Evolutionary conservation across 2,329 filamentous ascomycete species (phyloP).

Genomic region (Camillea tinctor): DNA sequence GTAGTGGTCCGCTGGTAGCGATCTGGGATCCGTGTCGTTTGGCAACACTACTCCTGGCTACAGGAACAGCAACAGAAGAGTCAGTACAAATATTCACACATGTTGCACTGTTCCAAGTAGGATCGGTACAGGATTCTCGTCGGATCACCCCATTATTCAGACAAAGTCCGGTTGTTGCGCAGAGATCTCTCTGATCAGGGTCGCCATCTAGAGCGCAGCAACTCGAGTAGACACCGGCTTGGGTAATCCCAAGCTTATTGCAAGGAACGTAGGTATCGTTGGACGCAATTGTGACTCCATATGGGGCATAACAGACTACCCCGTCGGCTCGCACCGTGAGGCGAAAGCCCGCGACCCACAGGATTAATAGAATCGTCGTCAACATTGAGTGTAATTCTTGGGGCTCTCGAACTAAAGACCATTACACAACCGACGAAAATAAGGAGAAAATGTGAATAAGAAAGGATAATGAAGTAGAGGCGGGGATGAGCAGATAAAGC

Average conservation of each 20-base stretch:
- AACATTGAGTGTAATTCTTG: neutral
- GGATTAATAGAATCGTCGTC: neutral
- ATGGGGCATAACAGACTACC: slow-evolving; percentile 29
- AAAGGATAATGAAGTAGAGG: neutral
- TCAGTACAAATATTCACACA: slow-evolving; percentile 31
- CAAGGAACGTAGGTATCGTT: slow-evolving; percentile 32
- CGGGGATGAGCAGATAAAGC: neutral
- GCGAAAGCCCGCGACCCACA: slow-evolving; percentile 3
- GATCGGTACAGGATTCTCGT: slow-evolving; percentile 33
- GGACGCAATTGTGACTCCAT: slow-evolving; percentile 25
- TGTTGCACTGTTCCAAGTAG: slow-evolving; percentile 30
- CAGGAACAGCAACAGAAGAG: slow-evolving; percentile 20
- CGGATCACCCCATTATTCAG: slow-evolving; percentile 22
- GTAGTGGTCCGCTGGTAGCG: slow-evolving; percentile 8
- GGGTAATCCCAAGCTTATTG: slow-evolving; percentile 33
- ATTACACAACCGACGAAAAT: neutral
- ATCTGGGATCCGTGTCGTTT: slow-evolving; percentile 26
- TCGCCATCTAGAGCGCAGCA: slow-evolving; percentile 32
- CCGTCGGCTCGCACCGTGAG: slow-evolving; percentile 6
- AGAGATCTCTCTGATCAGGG: slow-evolving; percentile 23
- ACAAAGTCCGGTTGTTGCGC: slow-evolving; percentile 30
- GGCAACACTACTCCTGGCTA: slow-evolving; percentile 20
- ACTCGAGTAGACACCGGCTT: slow-evolving; percentile 29
- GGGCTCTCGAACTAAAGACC: neutral
- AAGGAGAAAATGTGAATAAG: neutral